Evolutionary conservation across 441 rosid species (phyloP).

Genomic region (Jatropha podagrica): DNA sequence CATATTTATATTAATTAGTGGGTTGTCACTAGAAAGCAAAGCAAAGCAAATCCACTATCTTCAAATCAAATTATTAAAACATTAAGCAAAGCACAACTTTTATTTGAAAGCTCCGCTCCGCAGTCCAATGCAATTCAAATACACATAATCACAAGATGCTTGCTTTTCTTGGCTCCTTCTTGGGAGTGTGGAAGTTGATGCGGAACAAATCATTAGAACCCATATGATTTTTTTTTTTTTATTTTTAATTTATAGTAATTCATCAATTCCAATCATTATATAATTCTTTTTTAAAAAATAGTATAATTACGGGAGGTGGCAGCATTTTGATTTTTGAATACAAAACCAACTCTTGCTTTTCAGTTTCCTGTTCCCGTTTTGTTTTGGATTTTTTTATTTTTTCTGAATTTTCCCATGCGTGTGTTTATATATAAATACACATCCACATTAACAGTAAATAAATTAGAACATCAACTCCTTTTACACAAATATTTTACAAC

Average conservation of each 20-base stretch:
- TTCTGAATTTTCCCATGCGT: not conserved
- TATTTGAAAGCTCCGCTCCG: slow-evolving; percentile 20
- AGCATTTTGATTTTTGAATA: slow-evolving; percentile 16
- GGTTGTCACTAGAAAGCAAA: not conserved
- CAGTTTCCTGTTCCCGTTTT: slow-evolving; percentile 6
- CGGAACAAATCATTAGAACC: slow-evolving; percentile 26
- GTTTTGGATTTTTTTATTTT: not conserved
- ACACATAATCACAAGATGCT: slow-evolving; percentile 17
- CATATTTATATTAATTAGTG: not conserved
- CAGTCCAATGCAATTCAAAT: slow-evolving; percentile 21
- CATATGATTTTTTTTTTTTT: not conserved
- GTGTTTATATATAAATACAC: too few species aligned
- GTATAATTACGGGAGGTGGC: slow-evolving; percentile 15
- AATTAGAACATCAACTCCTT: too few species aligned
- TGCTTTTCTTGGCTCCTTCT: slow-evolving; percentile 12
- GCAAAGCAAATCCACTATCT: slow-evolving; percentile 23
- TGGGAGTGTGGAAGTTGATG: slow-evolving; percentile 19
- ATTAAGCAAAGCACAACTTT: slow-evolving; percentile 25
- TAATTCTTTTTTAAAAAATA: not conserved
- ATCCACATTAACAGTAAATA: too few species aligned
- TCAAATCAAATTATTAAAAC: slow-evolving; percentile 21
- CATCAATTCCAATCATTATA: not conserved
- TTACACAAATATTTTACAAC: too few species aligned
- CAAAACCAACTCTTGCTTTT: slow-evolving; percentile 18
- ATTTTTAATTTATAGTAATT: not conserved